Percentiles rank a stretch among this genome's conserved stretches.
phyloP scores from a whole-genome alignment of 495 filamentous ascomycete species.

The Stereocaulon alpinum region DNA sequence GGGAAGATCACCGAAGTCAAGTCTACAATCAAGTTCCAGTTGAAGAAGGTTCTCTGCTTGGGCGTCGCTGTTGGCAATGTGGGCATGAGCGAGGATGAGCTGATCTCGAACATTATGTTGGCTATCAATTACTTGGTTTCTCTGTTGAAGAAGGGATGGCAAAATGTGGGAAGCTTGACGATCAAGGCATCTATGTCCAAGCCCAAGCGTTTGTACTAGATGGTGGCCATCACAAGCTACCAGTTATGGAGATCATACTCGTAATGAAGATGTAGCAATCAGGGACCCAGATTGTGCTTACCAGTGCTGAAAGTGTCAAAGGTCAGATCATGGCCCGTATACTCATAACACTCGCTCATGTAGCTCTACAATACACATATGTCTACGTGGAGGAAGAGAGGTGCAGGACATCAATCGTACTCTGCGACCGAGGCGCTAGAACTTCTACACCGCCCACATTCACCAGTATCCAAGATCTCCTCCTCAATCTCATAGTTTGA shows the following conservation, averaged over 20 bases:
- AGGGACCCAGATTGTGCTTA: not conserved
- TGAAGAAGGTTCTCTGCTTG: constrained; percentile 99
- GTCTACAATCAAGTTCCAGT: constrained; percentile 99
- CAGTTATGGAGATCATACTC: not conserved
- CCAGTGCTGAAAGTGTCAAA: not conserved
- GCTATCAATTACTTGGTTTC: constrained; percentile 99
- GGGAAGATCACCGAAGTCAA: constrained; percentile 97
- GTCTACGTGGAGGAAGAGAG: not conserved
- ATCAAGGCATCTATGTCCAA: constrained; percentile 99
- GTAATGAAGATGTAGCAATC: not conserved
- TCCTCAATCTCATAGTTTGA: not conserved
- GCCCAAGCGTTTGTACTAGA: constrained; percentile 90
- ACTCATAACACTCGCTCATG: no score
- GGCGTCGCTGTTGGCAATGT: constrained; percentile 98
- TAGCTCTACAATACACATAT: not conserved
- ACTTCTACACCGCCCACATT: no score
- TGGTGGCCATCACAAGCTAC: not conserved
- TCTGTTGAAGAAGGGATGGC: constrained; percentile 99
- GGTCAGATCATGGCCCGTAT: no score
- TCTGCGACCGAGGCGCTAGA: no score
- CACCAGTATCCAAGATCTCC: not conserved
- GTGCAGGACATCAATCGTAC: no score
- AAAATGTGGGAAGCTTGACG: constrained; percentile 98
- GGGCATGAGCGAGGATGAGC: constrained; percentile 89
- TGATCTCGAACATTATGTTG: constrained; percentile 94